Conservation (phyloP, 1,284 basidiomycete genomes). For the Trichosporon ovoides region DNA sequence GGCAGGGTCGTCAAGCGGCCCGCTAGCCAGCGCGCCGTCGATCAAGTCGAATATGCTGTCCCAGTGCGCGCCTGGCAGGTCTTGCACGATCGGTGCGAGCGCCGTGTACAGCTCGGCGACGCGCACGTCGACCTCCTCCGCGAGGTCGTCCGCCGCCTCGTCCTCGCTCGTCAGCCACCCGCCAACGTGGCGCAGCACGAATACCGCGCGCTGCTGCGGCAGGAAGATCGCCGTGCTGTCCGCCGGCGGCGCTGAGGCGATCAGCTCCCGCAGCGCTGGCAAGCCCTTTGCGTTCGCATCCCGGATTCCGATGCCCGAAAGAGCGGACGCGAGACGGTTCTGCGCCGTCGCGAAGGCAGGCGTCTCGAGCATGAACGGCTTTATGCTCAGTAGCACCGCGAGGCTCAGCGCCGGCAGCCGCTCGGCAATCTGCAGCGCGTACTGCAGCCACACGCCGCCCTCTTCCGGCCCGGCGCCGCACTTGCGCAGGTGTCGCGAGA, state of each 20-base stretch:
- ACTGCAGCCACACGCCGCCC: constrained; percentile 67
- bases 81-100: constrained; percentile 82
- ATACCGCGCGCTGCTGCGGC: constrained; percentile 78
- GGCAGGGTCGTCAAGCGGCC: constrained; percentile 58
- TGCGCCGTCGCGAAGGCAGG: constrained; percentile 72
- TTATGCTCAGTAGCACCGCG: constrained; percentile 61
- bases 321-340: constrained; percentile 77
- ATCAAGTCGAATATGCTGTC: constrained; percentile 85
- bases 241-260: constrained; percentile 67
- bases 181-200: constrained; percentile 79
- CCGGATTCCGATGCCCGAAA: constrained; percentile 63
- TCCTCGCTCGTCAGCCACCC: constrained; percentile 74
- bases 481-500: constrained; percentile 57
- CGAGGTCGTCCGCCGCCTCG: constrained; percentile 58
- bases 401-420: constrained; percentile 61
- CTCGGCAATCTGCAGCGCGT: constrained; percentile 61
- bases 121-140: constrained; percentile 68
- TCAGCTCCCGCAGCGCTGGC: constrained; percentile 63
- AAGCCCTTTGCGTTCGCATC: constrained; percentile 67
- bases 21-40: constrained; percentile 80
- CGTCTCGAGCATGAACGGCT: constrained; percentile 61
- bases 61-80: constrained; percentile 82
- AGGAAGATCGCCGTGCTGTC: constrained; percentile 80
- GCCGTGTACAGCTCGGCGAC: constrained; percentile 70
- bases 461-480: constrained; percentile 60